Evolutionary conservation across 805 yeast genomes (phyloP).

Genomic region (Saccharomycopsis selenospora): DNA sequence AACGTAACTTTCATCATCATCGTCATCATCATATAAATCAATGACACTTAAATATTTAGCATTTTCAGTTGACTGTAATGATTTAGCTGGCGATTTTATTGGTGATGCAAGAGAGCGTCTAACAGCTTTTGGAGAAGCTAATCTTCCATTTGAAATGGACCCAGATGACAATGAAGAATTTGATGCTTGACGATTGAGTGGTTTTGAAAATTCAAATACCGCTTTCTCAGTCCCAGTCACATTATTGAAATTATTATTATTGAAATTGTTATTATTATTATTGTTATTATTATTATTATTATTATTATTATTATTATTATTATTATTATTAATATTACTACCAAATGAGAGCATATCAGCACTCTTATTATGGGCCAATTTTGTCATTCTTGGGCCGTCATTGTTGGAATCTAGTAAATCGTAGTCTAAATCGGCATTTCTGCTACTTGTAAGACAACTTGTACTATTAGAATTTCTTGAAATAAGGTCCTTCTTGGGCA

Average conservation of each 20-base stretch:
- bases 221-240: neutral
- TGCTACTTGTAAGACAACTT: neutral
- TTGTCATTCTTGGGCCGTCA: neutral
- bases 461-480: neutral
- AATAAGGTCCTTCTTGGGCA: neutral
- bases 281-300: too few relatives aligned
- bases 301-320: too few relatives aligned
- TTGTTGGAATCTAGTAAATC: too few relatives aligned
- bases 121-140: neutral
- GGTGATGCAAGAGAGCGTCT: slow-evolving; percentile 3
- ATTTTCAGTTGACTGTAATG: slow-evolving; percentile 10
- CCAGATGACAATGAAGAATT: slow-evolving; percentile 8
- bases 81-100: slow-evolving; percentile 10
- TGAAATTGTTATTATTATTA: neutral
- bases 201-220: slow-evolving; percentile 10
- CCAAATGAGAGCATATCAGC: too few relatives aligned
- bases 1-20: neutral
- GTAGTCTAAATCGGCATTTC: neutral
- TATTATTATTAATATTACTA: too few relatives aligned
- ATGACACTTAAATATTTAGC: slow-evolving; percentile 18
- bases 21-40: slow-evolving; percentile 18
- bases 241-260: neutral
- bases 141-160: slow-evolving; percentile 6
- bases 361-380: slow-evolving; percentile 1
- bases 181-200: slow-evolving; percentile 7